phyloP scores from a whole-genome alignment of 306 rosid species.

The Argentina anserina region DNA sequence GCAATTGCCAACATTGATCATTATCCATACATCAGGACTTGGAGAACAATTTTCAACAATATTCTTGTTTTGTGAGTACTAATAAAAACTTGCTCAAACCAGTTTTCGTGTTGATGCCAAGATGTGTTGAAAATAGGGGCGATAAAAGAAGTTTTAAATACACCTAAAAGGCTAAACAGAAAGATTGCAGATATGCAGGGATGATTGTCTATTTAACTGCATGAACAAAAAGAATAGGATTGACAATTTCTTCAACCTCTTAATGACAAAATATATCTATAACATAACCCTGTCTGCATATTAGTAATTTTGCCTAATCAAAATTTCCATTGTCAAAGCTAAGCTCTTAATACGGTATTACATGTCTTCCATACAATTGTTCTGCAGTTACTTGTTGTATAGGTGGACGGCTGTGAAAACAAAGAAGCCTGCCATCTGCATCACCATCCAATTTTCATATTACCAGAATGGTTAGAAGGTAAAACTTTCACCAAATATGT shows the following conservation, averaged over 20 bases:
- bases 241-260: background rate
- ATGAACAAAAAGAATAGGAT: background rate
- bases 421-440: constrained; percentile 97
- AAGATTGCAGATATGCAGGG: background rate
- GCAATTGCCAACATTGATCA: too few species aligned
- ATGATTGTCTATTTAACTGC: background rate
- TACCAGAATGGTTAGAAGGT: constrained; percentile 1
- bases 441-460: constrained; percentile 18
- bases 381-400: constrained; percentile 65
- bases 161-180: background rate
- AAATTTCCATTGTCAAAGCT: constrained; percentile 35
- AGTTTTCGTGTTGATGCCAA: background rate
- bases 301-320: constrained; percentile 34
- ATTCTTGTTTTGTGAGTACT: too few species aligned
- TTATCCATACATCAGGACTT: too few species aligned
- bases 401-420: constrained; percentile 73
- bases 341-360: constrained; percentile 20
- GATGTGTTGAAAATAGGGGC: background rate
- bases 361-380: constrained; percentile 15
- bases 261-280: constrained; percentile 6
- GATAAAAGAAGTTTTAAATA: background rate
- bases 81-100: background rate
- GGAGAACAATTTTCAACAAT: too few species aligned
- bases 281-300: constrained; percentile 20
- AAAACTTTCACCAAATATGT: background rate